Conservation (phyloP, 179 eudicot species). For the Spinacia oleracea region DNA sequence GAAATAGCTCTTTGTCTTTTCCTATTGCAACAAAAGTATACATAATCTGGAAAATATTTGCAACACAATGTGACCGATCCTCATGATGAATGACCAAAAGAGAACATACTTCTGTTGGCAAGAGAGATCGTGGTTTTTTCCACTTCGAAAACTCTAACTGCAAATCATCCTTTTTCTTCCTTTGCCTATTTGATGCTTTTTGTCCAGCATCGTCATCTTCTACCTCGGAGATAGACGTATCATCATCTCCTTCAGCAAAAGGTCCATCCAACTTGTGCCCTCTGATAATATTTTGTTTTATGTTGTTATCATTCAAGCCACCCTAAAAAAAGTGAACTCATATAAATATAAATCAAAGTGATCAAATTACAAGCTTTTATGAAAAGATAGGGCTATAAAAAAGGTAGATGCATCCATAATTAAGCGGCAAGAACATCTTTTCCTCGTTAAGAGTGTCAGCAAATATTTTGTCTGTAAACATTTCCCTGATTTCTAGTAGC, state of each 20-base stretch:
- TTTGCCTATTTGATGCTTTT: slow-evolving; percentile 25
- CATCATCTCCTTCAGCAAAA: slow-evolving; percentile 43
- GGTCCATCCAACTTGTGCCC: slow-evolving; percentile 35
- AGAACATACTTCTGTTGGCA: slow-evolving; percentile 68
- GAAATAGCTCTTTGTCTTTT: background rate
- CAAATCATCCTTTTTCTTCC: slow-evolving; percentile 23
- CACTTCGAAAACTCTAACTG: slow-evolving; percentile 37
- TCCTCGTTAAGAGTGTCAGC: background rate
- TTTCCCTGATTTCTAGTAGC: background rate
- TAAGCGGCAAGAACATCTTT: background rate
- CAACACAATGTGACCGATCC: background rate
- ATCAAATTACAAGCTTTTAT: background rate
- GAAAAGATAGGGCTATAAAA: background rate
- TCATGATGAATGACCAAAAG: background rate
- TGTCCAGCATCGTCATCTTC: slow-evolving; percentile 32
- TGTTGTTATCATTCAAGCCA: slow-evolving; percentile 35
- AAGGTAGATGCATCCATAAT: background rate
- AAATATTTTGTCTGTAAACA: background rate
- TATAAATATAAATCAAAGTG: background rate
- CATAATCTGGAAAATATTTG: background rate
- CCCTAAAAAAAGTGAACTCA: slow-evolving; percentile 28
- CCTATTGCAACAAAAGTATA: background rate
- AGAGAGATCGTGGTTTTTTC: slow-evolving; percentile 40
- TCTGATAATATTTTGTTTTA: slow-evolving; percentile 48
- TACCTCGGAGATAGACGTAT: slow-evolving; percentile 58